Conservation (phyloP, 2,329 filamentous ascomycete genomes). For the Sporothrix luriei region DNA sequence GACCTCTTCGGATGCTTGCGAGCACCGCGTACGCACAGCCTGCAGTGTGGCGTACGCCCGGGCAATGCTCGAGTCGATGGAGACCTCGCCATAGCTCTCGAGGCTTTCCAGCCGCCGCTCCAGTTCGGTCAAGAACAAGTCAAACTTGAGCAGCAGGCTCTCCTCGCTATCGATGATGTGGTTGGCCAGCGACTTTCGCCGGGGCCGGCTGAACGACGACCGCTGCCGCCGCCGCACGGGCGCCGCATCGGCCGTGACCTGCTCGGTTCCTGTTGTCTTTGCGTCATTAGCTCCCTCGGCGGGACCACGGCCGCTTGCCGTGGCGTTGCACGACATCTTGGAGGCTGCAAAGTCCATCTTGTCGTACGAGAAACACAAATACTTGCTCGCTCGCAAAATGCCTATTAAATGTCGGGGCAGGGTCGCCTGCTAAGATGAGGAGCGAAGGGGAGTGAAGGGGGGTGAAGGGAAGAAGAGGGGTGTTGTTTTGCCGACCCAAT, state of each 20-base stretch:
- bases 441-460: constrained; percentile 5
- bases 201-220: constrained; percentile 58
- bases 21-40: constrained; percentile 83
- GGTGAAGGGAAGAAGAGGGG: not conserved
- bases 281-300: constrained; percentile 44
- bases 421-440: not conserved
- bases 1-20: constrained; percentile 84
- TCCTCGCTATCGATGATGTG: constrained; percentile 66
- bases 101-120: constrained; percentile 85
- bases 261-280: constrained; percentile 49
- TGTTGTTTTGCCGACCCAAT: not conserved
- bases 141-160: constrained; percentile 65
- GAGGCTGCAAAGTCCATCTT: constrained; percentile 33
- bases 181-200: constrained; percentile 62
- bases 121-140: constrained; percentile 80
- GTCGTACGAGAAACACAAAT: not conserved
- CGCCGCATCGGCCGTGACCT: constrained; percentile 42
- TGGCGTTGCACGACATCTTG: constrained; percentile 36
- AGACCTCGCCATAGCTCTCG: constrained; percentile 82
- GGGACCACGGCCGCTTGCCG: constrained; percentile 28
- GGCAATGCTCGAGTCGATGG: constrained; percentile 79
- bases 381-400: constrained; percentile 3
- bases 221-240: constrained; percentile 48
- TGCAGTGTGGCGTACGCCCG: constrained; percentile 84
- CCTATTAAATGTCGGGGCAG: not conserved